Conservation (phyloP, 2,329 filamentous ascomycete genomes). For the Penicillium fuscoglaucum region DNA sequence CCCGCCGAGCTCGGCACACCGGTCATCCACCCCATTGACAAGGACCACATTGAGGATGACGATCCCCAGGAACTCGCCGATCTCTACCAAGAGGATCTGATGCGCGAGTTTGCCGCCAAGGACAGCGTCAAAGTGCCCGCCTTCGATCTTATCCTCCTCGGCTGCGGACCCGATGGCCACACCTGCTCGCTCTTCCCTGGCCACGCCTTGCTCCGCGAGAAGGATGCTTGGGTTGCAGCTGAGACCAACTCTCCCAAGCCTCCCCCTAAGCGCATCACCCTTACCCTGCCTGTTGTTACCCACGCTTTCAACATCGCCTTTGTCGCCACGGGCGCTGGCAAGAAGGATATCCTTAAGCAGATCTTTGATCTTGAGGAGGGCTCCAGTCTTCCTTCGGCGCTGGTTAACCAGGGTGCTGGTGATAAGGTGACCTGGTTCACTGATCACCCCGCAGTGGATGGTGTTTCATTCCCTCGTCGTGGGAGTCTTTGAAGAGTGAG, state of each 20-base stretch:
- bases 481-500: conserved; percentile 56
- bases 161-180: conserved; percentile 93
- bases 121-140: conserved; percentile 93
- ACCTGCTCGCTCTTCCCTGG: conserved; percentile 95
- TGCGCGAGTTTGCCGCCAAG: conserved; percentile 81
- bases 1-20: conserved; percentile 66
- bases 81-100: conserved; percentile 85
- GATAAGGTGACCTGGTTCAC: conserved; percentile 96
- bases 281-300: conserved; percentile 86
- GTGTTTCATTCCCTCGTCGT: conserved; percentile 76
- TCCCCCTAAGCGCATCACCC: conserved; percentile 83
- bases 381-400: conserved; percentile 72
- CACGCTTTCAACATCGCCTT: conserved; percentile 87
- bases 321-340: conserved; percentile 82
- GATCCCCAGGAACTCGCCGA: conserved; percentile 92
- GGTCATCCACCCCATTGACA: conserved; percentile 76
- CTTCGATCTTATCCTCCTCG: conserved; percentile 90
- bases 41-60: conserved; percentile 65
- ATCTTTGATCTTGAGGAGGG: conserved; percentile 82
- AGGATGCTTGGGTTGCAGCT: conserved; percentile 85
- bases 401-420: conserved; percentile 81
- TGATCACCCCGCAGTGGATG: conserved; percentile 80
- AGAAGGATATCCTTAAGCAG: conserved; percentile 87
- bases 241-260: conserved; percentile 96
- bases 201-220: conserved; percentile 81